Percentiles rank a stretch among this genome's conserved stretches.
Conservation (phyloP, 1,139 yeast species). For the Magnusiomyces clavatus region DNA sequence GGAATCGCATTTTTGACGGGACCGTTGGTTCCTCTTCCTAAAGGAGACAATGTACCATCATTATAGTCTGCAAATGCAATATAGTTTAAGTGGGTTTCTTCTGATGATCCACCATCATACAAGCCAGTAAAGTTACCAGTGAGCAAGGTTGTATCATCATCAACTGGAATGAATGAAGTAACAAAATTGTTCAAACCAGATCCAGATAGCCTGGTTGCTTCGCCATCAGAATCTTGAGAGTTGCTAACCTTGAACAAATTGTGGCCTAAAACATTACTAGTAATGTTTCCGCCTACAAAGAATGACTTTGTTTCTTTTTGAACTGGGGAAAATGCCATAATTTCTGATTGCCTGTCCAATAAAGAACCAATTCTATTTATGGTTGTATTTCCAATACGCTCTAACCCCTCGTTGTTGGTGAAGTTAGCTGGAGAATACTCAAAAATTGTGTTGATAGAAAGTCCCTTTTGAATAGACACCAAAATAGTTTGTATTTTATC, state of each 20-base stretch:
- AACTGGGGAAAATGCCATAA: conserved; percentile 8
- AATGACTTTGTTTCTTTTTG: conserved; percentile 25
- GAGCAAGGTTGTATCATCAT: conserved; percentile 28
- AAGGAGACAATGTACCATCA: conserved; percentile 19
- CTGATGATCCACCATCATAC: conserved; percentile 15
- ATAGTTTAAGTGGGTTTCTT: background rate
- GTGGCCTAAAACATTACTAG: conserved; percentile 27
- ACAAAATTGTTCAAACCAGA: conserved; percentile 29
- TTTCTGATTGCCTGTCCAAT: conserved; percentile 16
- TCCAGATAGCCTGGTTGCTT: conserved; percentile 7
- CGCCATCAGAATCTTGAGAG: conserved; percentile 20
- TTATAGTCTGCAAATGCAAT: conserved; percentile 27
- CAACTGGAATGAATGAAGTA: conserved; percentile 28
- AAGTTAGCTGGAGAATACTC: conserved; percentile 74
- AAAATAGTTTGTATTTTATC: conserved; percentile 57
- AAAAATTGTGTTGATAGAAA: conserved; percentile 60
- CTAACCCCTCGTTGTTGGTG: conserved; percentile 28
- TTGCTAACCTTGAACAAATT: conserved; percentile 26
- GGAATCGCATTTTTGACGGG: conserved; percentile 23
- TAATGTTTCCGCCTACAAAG: conserved; percentile 46
- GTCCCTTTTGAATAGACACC: conserved; percentile 36
- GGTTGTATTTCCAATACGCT: conserved; percentile 58
- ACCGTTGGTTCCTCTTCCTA: conserved; percentile 26
- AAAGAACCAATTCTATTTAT: conserved; percentile 53
- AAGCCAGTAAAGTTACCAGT: conserved; percentile 36